Base-by-base conservation (phyloP, 108 stramenopile genomes). In the Cyclostephanos tholiformis region DNA sequence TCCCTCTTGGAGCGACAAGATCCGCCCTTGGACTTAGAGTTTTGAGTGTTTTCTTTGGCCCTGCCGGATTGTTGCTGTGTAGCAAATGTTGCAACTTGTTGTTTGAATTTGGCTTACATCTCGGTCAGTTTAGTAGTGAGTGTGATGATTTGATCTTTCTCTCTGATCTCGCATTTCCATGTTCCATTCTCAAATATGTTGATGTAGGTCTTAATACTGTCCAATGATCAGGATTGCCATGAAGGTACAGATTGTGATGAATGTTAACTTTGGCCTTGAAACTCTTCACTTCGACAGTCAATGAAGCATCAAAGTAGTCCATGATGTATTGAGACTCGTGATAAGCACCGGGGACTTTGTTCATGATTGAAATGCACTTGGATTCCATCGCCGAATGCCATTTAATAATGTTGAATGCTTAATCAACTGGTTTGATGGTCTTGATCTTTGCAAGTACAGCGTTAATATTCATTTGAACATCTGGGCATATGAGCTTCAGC, bases 71-170 rank as follows among this genome's bases (percentile, higher is more conserved):
- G n/a, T n/a, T n/a, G n/a, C n/a, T n/a, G n/a, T n/a, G n/a, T n/a
- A n/a, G n/a, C n/a, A n/a, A n/a, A n/a, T n/a, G n/a, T n/a, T n/a
- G n/a, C n/a, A n/a, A n/a, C n/a, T n/a, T n/a, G n/a, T n/a, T n/a
- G n/a, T n/a, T n/a, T n/a, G n/a, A n/a, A n/a, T n/a, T n/a, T n/a
- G n/a, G n/a, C n/a, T n/a, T n/a, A n/a, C n/a, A n/a, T n/a, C n/a
- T n/a, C n/a, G n/a, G n/a, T n/a, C n/a, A n/a, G n/a, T n/a, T n/a
- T n/a, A n/a, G n/a, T n/a, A n/a, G n/a, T n/a, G n/a, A n/a, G n/a
- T n/a, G n/a, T n/a, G n/a, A n/a, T n/a, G 41, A 53, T 25, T 10
- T 53, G 52, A 53, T 53, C 52, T 19, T 22, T 53, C n/a, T 53
- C 52, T 1, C 25, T 10, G 11, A 53, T 25, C 8, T 53, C 52